Conservation (phyloP, 139 green algal genomes). For the Closterium sp. region DNA sequence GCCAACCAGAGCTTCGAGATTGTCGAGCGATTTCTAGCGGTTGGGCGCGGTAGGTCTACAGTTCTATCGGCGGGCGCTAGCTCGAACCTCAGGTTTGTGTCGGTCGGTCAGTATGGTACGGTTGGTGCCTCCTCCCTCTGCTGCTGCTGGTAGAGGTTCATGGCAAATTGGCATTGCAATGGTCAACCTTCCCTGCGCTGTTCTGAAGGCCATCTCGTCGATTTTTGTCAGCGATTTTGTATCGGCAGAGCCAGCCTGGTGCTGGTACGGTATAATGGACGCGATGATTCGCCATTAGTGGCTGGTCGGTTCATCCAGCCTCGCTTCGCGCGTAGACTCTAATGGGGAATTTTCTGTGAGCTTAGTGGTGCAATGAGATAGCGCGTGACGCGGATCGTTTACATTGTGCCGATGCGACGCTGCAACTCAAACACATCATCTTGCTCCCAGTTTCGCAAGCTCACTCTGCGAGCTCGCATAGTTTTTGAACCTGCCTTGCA, state of each 20-base stretch:
- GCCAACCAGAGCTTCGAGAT: not conserved
- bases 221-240: too few relatives aligned
- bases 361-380: not conserved
- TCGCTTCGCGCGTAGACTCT: not conserved
- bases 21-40: not conserved
- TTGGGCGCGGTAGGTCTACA: not conserved
- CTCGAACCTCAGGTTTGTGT: not conserved
- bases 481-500: not conserved
- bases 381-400: not conserved
- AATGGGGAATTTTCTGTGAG: not conserved
- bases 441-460: not conserved
- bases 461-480: not conserved
- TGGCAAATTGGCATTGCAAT: too few relatives aligned
- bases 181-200: too few relatives aligned
- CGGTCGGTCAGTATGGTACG: not conserved
- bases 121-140: not conserved
- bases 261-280: too few relatives aligned
- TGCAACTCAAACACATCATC: not conserved
- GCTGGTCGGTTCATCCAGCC: not conserved
- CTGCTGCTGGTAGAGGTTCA: not conserved
- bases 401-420: not conserved
- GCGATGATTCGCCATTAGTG: not conserved
- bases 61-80: not conserved
- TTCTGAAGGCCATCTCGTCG: too few relatives aligned
- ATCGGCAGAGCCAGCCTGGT: too few relatives aligned